Evolutionary conservation across 2,329 filamentous ascomycete species (phyloP).

Genomic region (Paecilomyces sp.): DNA sequence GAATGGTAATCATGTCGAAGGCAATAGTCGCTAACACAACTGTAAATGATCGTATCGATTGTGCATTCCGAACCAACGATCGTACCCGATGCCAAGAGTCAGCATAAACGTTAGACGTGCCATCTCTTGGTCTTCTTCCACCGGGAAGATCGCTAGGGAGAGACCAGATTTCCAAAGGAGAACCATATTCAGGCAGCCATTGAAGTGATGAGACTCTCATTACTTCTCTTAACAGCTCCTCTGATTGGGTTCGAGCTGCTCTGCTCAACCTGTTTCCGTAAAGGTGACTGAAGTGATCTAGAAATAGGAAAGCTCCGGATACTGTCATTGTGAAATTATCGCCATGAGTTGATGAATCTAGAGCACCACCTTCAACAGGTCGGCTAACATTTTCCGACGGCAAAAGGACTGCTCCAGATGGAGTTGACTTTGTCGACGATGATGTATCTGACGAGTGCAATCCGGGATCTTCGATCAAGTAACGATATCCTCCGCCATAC

Average conservation of each 20-base stretch:
- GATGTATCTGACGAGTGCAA: neutral
- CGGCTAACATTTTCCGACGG: neutral
- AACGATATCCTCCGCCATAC: neutral
- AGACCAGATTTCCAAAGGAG: neutral
- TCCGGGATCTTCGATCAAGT: neutral
- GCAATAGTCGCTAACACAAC: neutral
- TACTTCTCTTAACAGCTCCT: constrained; percentile 12
- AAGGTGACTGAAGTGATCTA: constrained; percentile 16
- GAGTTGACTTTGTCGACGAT: neutral
- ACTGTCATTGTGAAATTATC: constrained; percentile 8
- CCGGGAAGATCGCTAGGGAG: neutral
- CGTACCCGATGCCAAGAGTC: neutral
- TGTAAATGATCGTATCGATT: neutral
- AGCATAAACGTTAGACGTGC: neutral
- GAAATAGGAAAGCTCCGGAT: constrained; percentile 12
- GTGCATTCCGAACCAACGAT: neutral
- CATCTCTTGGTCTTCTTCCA: neutral
- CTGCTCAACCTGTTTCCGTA: constrained; percentile 12
- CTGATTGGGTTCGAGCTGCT: constrained; percentile 9
- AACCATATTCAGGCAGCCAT: neutral
- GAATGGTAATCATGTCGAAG: neutral
- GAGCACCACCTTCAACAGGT: neutral
- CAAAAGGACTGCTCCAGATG: neutral
- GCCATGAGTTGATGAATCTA: neutral
- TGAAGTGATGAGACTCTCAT: neutral